Percentiles rank a stretch among this genome's conserved stretches.
phyloP scores from a whole-genome alignment of 1,284 basidiomycete species.

The Ganoderma meredithae region DNA sequence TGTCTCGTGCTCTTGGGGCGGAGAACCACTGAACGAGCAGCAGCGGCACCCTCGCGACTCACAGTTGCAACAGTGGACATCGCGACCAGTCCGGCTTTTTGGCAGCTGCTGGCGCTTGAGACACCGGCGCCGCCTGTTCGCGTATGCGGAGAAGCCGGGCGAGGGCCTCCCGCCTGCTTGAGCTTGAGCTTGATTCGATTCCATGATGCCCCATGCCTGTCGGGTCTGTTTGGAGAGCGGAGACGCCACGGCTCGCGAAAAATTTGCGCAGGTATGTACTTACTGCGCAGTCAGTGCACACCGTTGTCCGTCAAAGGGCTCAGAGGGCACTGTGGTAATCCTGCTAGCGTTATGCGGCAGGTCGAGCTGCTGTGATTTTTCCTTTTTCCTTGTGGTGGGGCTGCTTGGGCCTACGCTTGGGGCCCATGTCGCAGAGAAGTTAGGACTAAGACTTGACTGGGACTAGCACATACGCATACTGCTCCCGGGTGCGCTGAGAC shows the following conservation, averaged over 20 bases:
- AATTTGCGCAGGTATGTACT: background rate
- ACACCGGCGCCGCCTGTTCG: background rate
- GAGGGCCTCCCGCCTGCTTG: constrained; percentile 11
- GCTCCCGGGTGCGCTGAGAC: background rate
- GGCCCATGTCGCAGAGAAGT: background rate
- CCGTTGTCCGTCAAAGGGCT: background rate
- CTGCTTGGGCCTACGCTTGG: background rate
- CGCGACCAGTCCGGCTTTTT: constrained; percentile 1
- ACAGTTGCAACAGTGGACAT: background rate
- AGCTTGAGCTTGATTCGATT: constrained; percentile 11
- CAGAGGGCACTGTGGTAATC: background rate
- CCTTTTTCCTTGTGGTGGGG: background rate
- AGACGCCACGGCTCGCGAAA: background rate
- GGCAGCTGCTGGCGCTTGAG: background rate
- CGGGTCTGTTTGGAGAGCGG: background rate
- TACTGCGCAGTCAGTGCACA: background rate
- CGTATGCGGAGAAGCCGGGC: constrained; percentile 4
- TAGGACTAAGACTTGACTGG: too few relatives aligned
- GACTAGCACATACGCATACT: background rate
- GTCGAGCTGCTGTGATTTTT: background rate
- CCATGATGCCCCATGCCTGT: background rate
- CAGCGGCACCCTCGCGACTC: too few relatives aligned
- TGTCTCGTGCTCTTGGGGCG: background rate
- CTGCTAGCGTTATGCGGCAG: background rate
- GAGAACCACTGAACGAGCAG: background rate